A percentile compares a stretch with the other conserved stretches of the same genome.
Evolutionary conservation across 495 filamentous ascomycete genomes (phyloP).

Genomic region (Pseudevernia furfuracea): DNA sequence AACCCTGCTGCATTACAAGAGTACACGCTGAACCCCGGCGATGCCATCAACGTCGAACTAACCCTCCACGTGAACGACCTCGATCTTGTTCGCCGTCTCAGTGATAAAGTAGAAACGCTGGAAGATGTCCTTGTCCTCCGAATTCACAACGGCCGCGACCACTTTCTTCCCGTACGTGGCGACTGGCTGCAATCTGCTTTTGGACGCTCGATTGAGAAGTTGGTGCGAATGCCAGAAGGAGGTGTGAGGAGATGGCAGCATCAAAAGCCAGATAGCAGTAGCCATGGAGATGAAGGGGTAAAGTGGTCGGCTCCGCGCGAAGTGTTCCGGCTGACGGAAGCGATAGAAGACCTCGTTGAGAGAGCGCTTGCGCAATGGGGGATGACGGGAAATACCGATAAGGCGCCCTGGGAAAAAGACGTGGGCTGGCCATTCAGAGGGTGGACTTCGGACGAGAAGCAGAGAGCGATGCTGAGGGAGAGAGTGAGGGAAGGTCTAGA

Average conservation of each 20-base stretch:
- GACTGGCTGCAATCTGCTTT: conserved; percentile 77
- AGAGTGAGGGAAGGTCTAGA: conserved; percentile 48
- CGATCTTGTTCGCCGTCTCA: conserved; percentile 59
- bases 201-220: conserved; percentile 71
- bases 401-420: conserved; percentile 48
- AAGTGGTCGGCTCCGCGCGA: conserved; percentile 71
- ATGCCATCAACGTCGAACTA: conserved; percentile 63
- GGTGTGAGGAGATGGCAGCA: conserved; percentile 49
- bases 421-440: conserved; percentile 65
- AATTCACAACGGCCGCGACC: conserved; percentile 74
- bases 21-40: conserved; percentile 70
- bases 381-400: conserved; percentile 54
- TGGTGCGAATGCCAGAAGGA: conserved; percentile 75
- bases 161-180: conserved; percentile 77
- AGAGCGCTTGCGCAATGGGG: conserved; percentile 72
- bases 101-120: conserved; percentile 52
- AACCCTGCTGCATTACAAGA: conserved; percentile 30
- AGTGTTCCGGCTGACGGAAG: conserved; percentile 79
- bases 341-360: conserved; percentile 66
- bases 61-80: conserved; percentile 56
- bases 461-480: conserved; percentile 28
- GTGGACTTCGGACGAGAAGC: background rate
- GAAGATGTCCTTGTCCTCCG: conserved; percentile 90
- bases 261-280: conserved; percentile 37
- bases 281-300: conserved; percentile 42